Base-by-base conservation (phyloP, 2,329 filamentous ascomycete species). In the Aspergillus pseudoterreus region DNA sequence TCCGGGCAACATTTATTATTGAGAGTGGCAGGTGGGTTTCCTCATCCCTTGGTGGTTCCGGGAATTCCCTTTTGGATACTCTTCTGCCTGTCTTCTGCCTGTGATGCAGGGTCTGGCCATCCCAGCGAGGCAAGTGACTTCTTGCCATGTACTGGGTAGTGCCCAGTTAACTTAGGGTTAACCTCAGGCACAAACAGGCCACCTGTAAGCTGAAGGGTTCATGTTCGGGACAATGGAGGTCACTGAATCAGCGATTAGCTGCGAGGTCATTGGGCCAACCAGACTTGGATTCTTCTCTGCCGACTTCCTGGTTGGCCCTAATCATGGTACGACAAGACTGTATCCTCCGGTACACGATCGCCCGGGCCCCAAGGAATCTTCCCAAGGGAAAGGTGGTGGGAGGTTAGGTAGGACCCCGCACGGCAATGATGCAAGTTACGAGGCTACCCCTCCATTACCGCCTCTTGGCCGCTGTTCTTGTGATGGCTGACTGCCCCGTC, bases 381-480 rank as follows among this genome's bases (percentile, higher is more conserved):
- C 8, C 19, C 19, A 24, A 33, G 22, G 12, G 24, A 45, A 47
- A 45, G 17, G 35, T 49, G 17, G 35, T 49, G 39, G 39, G 5
- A 45, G 24, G 30, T 19, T 19, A 19, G 19, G 19, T 19, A 19
- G 19, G 19, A 45, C 53, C 53, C 53, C 53, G 51, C 53, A 55
- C 49, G 39, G 39, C 39, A 42, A 44, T 35, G 47, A 42, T 17
- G 35, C 33, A 43, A 45, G 35, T 24, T 27, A 45, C 42, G 45
- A 42, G 47, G 38, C 39, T 47, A 47, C 53, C 53, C 53, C 53
- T 52, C 53, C 53, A 53, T 21, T 33, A 41, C 27, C n/a, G 39
- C 19, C 24, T 36, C 49, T 57, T 52, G 55, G 52, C 52, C 21
- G 22, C n/a, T 45, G 50, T 46, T 55, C 52, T 50, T 52, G 50